phyloP scores from a whole-genome alignment of 2,329 filamentous ascomycete species.

The Metarhizium rileyi region DNA sequence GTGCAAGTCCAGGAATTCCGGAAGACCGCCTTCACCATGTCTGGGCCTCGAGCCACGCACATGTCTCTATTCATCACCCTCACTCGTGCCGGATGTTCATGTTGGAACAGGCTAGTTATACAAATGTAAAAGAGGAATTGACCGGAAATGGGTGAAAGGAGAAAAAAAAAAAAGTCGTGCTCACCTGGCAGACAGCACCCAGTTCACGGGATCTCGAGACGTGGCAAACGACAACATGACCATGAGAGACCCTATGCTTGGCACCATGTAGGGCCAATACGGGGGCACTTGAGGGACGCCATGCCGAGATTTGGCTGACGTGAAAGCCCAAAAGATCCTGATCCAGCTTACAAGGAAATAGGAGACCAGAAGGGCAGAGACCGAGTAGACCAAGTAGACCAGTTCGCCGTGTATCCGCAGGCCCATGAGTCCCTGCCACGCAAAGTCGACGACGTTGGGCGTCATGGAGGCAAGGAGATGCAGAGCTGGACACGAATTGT shows the following conservation, averaged over 20 bases:
- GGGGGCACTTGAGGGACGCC: not conserved
- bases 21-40: not conserved
- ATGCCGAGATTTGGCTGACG: not conserved
- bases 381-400: not conserved
- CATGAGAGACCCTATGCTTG: not conserved
- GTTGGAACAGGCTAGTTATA: not conserved
- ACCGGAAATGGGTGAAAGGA: not conserved
- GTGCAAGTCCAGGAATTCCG: not conserved
- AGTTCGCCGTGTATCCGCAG: not conserved
- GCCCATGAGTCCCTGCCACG: not conserved
- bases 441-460: too few species aligned
- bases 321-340: not conserved
- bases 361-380: not conserved
- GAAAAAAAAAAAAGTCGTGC: too few species aligned
- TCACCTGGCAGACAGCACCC: not conserved
- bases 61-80: not conserved
- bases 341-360: not conserved
- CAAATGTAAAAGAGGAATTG: not conserved
- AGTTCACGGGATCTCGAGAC: not conserved
- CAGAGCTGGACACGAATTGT: too few species aligned
- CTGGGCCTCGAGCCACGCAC: not conserved
- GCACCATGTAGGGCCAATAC: not conserved
- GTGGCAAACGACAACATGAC: not conserved
- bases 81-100: not conserved
- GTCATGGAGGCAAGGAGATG: too few species aligned